These are phyloP conservation scores for Pleodorina starrii DNA, from an alignment of 139 green algal genomes.

Conservation along the genomic window DNA sequence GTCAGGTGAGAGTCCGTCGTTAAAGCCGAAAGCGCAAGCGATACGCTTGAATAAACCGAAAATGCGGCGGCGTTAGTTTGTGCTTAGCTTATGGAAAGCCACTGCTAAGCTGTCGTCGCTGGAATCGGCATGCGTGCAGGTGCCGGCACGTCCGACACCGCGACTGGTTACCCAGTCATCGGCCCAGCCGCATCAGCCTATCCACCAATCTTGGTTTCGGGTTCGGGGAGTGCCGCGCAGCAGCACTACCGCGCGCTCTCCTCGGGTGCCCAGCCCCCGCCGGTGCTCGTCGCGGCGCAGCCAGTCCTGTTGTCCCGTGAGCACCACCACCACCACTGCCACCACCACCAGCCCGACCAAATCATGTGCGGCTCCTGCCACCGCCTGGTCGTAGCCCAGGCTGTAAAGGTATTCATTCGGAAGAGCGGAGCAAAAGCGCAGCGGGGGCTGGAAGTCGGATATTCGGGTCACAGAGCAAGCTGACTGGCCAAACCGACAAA, in stretches of 20 bases:
- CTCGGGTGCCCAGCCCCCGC: not conserved
- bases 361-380: not conserved
- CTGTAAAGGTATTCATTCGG: not conserved
- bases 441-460: no score
- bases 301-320: not conserved
- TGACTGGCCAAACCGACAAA: no score
- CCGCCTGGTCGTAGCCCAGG: not conserved
- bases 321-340: not conserved
- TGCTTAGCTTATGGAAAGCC: no score
- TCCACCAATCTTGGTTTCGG: not conserved
- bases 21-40: no score
- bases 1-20: no score
- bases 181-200: not conserved
- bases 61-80: no score
- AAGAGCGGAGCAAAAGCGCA: no score
- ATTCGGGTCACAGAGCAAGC: no score
- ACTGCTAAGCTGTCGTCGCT: no score
- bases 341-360: no score
- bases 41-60: no score
- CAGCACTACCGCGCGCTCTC: not conserved
- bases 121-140: no score
- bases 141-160: not conserved
- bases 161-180: conserved; percentile 16
- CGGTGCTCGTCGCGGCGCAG: not conserved
- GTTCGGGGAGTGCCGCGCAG: not conserved